Base-by-base conservation (phyloP, 441 rosid genomes). In the Populus hybrid region DNA sequence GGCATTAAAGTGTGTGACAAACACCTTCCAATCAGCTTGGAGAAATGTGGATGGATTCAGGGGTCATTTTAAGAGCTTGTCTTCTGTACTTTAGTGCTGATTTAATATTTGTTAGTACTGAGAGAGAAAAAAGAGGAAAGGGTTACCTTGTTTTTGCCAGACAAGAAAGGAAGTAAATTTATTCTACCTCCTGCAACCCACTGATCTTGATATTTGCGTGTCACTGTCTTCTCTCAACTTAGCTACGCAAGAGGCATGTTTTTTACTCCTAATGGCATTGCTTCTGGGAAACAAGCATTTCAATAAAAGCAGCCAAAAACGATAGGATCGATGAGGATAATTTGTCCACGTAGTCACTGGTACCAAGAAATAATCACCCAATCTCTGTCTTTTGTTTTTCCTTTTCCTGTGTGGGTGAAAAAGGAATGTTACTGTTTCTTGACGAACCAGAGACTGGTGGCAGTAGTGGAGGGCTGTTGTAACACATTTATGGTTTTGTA, bases 21-120 rank as follows among this genome's bases (percentile, higher is more conserved):
- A 32, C 86, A 86, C 83, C 75, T 73, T 80, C 87, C 86, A 82
- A 76, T 81, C 72, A 77, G 73, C 74, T 81, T 73, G 87, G 89
- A 83, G 76, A 73, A 83, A 83, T 76, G 83, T 79, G 83, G 74
- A 26, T 79, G 38, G 42, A 3, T 72, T 71, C 79, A 19, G 76
- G 38, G 19, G 57, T 5, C 57, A 46, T 57, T 69, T 40, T 28
- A 35, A 21, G 35, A 53, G 57, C 3, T 38, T 68, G 75, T 73
- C 67, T 68, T 34, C 26, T 0, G 26, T 78, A 12, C 50, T 71
- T 72, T 71, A 53, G 28, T 32, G 7, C 14, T 9, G 19, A 46
- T 46, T 46, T 50, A 50, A 50, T 50, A 50, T 50, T 50, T 50
- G n/a, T 50, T 50, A 14, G 18, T 1, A 1, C 57, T 50, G 57